phyloP scores from a whole-genome alignment of 2,329 filamentous ascomycete species.

The Ceratocystis smalleyi region DNA sequence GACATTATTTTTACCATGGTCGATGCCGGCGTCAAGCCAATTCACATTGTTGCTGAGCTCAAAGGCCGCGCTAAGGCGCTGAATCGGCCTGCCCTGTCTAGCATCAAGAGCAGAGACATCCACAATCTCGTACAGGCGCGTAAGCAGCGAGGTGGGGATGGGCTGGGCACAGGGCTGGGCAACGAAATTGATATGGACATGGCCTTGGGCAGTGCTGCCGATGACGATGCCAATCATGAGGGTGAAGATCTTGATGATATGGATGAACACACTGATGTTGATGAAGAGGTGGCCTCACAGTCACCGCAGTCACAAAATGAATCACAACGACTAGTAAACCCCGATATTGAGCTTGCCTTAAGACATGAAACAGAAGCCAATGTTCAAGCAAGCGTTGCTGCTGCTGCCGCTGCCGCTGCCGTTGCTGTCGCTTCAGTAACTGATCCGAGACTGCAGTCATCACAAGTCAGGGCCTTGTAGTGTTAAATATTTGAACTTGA shows the following conservation, averaged over 20 bases:
- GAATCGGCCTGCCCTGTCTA: slow-evolving; percentile 10
- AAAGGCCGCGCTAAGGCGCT: slow-evolving; percentile 9
- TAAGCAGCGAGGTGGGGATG: slow-evolving; percentile 1
- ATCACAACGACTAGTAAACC: background rate
- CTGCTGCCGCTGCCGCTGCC: background rate
- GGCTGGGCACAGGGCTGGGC: background rate
- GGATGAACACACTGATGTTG: background rate
- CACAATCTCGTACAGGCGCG: slow-evolving; percentile 16
- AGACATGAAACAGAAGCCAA: background rate
- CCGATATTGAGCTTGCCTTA: background rate
- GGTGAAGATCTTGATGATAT: background rate
- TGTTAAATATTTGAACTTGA: background rate
- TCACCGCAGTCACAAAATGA: background rate
- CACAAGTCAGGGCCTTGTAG: background rate
- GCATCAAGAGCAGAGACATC: slow-evolving; percentile 16
- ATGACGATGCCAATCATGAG: background rate
- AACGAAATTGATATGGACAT: slow-evolving; percentile 11
- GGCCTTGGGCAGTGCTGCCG: background rate
- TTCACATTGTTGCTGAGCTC: slow-evolving; percentile 15
- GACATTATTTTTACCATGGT: slow-evolving; percentile 16
- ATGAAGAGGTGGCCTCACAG: background rate
- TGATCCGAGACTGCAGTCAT: background rate
- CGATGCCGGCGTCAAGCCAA: slow-evolving; percentile 15
- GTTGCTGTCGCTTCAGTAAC: background rate
- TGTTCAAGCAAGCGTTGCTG: background rate